These are phyloP conservation scores for Sanghuangporus baumii DNA, from an alignment of 1,284 basidiomycete genomes.

Conservation along the genomic window DNA sequence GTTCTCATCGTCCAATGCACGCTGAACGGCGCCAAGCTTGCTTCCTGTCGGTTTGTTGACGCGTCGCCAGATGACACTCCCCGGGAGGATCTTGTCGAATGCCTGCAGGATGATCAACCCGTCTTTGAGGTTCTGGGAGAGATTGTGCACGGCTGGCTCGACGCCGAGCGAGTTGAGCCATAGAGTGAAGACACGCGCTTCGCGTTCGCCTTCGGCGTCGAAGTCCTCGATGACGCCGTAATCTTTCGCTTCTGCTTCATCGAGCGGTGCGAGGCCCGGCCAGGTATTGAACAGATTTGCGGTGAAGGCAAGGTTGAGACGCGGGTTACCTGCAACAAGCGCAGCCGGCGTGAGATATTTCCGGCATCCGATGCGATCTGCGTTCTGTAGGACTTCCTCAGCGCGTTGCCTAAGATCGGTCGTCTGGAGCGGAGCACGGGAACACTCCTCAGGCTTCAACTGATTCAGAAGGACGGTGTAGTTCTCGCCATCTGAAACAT, in stretches of 20 bases:
- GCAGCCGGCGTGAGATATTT: slow-evolving; percentile 94
- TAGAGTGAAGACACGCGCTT: slow-evolving; percentile 95
- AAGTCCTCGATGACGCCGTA: slow-evolving; percentile 93
- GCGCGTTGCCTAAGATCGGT: slow-evolving; percentile 78
- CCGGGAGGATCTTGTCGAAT: slow-evolving; percentile 93
- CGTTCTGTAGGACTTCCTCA: slow-evolving; percentile 91
- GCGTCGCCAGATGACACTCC: slow-evolving; percentile 89
- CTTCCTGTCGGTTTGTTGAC: slow-evolving; percentile 72
- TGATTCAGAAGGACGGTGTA: slow-evolving; percentile 95
- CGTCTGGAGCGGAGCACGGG: slow-evolving; percentile 88
- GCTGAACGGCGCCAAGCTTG: slow-evolving; percentile 54
- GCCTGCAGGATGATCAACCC: slow-evolving; percentile 90
- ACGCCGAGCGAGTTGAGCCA: slow-evolving; percentile 98
- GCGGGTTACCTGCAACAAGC: slow-evolving; percentile 93
- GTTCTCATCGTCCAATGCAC: slow-evolving; percentile 44
- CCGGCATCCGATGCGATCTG: slow-evolving; percentile 89
- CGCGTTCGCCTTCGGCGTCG: slow-evolving; percentile 96
- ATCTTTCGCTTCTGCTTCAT: slow-evolving; percentile 83
- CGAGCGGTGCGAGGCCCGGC: slow-evolving; percentile 88
- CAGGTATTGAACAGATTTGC: slow-evolving; percentile 98
- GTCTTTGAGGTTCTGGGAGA: slow-evolving; percentile 95
- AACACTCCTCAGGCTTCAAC: slow-evolving; percentile 90
- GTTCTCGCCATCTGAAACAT: slow-evolving; percentile 94
- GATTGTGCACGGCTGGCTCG: slow-evolving; percentile 92
- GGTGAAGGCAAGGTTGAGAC: slow-evolving; percentile 96